phyloP scores from a whole-genome alignment of 1,139 yeast genomes.

The Sugiyamaella neomexicana region DNA sequence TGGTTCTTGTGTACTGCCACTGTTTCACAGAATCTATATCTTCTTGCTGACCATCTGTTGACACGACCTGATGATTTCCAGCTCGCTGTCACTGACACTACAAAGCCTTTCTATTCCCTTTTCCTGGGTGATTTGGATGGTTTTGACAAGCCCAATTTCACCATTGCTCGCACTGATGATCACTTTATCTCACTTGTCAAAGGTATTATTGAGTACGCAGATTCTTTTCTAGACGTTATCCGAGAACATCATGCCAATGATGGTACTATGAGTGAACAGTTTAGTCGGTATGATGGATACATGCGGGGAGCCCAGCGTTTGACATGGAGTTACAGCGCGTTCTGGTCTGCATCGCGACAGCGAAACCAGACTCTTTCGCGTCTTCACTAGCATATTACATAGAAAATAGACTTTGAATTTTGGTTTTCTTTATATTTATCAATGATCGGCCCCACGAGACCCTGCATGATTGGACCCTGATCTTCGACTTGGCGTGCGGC shows the following conservation, averaged over 20 bases:
- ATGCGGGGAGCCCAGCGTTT: slow-evolving; percentile 86
- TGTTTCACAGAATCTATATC: slow-evolving; percentile 60
- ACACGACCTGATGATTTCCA: slow-evolving; percentile 38
- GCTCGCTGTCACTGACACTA: slow-evolving; percentile 36
- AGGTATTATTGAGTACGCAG: slow-evolving; percentile 51
- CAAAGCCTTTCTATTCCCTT: slow-evolving; percentile 31
- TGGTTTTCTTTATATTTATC: too few relatives aligned
- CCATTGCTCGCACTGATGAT: slow-evolving; percentile 21
- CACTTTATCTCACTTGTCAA: slow-evolving; percentile 26
- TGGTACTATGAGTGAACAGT: slow-evolving; percentile 90
- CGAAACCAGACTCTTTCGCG: slow-evolving; percentile 25
- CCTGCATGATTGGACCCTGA: slow-evolving; percentile 2
- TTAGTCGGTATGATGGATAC: slow-evolving; percentile 74
- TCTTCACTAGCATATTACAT: slow-evolving; percentile 6
- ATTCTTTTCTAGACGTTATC: slow-evolving; percentile 71
- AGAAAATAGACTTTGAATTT: slow-evolving; percentile 8
- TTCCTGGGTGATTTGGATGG: slow-evolving; percentile 28
- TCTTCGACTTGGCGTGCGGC: too few relatives aligned
- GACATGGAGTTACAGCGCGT: slow-evolving; percentile 90
- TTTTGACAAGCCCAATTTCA: slow-evolving; percentile 16
- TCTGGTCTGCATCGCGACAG: slow-evolving; percentile 63
- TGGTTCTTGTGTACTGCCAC: slow-evolving; percentile 91
- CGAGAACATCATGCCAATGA: slow-evolving; percentile 65
- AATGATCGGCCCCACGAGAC: too few relatives aligned
- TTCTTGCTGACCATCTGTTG: slow-evolving; percentile 41